Base-by-base conservation (phyloP, 2,329 filamentous ascomycete species). In the Chaetomium olivaceum region DNA sequence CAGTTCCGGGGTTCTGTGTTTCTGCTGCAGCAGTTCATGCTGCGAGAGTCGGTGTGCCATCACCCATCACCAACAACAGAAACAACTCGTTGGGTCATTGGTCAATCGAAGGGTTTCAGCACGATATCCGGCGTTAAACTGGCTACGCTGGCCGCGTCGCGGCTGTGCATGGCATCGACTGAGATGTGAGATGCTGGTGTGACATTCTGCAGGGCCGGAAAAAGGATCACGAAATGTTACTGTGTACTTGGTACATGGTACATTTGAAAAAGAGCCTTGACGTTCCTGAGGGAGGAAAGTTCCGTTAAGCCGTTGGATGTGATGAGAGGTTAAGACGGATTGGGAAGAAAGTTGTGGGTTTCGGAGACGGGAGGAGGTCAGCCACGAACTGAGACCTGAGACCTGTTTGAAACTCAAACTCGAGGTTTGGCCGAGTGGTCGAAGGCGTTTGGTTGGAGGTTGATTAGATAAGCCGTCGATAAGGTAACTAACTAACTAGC, bases 41-140 rank as follows among this genome's bases (percentile, higher is more conserved):
- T 63, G 61, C 54, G 58, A 33, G 27, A 25, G n/a, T 29, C 29
- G 51, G 31, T 29, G 46, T 43, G 61, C 12, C 23, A 31, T 63
- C 54, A 63, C 61, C 0, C 0, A 31, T 54, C 39, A 50, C 36
- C n/a, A 12, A 36, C n/a, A 9, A 14, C 19, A 9, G 7, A 7
- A 21, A 23, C 23, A 27, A 54, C 6, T 29, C 33, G 55, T 61
- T 61, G 58, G 50, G 48, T 7, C 9, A 61, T 46, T 50, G n/a
- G 48, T 8, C 21, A 43, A 16, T 36, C n/a, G n/a, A 21, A 43
- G n/a, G 2, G 43, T 21, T 21, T 9, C 31, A n/a, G 3, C 12
- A 39, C n/a, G 27, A 21, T 9, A 12, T 50, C 48, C 23, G 50
- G 58, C 50, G 48, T 31, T 25, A 58, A 39, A 54, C 50, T 57